phyloP scores from a whole-genome alignment of 495 filamentous ascomycete genomes.

The Aspergillus mulundensis region DNA sequence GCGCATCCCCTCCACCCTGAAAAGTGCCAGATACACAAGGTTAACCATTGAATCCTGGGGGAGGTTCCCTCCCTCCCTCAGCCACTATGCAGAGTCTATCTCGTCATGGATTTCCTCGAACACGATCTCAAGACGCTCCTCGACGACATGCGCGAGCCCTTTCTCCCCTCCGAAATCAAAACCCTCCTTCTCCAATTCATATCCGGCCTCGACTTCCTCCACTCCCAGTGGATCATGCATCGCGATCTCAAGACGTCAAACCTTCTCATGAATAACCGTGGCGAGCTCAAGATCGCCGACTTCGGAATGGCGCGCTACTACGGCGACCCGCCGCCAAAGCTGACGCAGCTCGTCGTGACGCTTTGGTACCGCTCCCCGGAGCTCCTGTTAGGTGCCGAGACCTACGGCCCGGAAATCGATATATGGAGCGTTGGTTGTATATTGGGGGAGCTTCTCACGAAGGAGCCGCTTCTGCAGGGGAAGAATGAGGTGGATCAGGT shows the following conservation, averaged over 20 bases:
- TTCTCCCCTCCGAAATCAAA: conserved; percentile 89
- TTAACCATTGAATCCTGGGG: conserved; percentile 15
- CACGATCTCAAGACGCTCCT: conserved; percentile 95
- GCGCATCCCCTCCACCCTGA: conserved; percentile 11
- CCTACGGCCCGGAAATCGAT: conserved; percentile 76
- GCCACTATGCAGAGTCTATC: conserved; percentile 64
- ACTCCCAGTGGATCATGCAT: conserved; percentile 89
- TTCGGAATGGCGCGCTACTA: conserved; percentile 96
- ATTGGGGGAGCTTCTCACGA: conserved; percentile 85
- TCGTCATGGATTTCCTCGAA: conserved; percentile 97
- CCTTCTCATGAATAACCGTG: conserved; percentile 91
- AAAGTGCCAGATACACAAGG: conserved; percentile 27
- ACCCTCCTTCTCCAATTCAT: conserved; percentile 80
- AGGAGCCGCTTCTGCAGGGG: conserved; percentile 81
- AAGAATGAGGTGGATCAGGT: conserved; percentile 92
- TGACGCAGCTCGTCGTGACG: conserved; percentile 93
- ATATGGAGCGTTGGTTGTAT: conserved; percentile 97
- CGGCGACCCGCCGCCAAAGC: conserved; percentile 73
- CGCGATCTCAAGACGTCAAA: conserved; percentile 97
- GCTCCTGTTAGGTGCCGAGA: conserved; percentile 74
- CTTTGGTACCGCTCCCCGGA: conserved; percentile 96
- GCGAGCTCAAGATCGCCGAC: conserved; percentile 92
- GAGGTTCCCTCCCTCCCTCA: background rate
- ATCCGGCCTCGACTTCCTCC: conserved; percentile 79
- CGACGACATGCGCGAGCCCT: conserved; percentile 90